Percentiles rank a stretch among this genome's conserved stretches.
These are phyloP conservation scores for Akanthomyces dipterigenus DNA, from an alignment of 2,329 filamentous ascomycete genomes.

Conservation along the genomic window DNA sequence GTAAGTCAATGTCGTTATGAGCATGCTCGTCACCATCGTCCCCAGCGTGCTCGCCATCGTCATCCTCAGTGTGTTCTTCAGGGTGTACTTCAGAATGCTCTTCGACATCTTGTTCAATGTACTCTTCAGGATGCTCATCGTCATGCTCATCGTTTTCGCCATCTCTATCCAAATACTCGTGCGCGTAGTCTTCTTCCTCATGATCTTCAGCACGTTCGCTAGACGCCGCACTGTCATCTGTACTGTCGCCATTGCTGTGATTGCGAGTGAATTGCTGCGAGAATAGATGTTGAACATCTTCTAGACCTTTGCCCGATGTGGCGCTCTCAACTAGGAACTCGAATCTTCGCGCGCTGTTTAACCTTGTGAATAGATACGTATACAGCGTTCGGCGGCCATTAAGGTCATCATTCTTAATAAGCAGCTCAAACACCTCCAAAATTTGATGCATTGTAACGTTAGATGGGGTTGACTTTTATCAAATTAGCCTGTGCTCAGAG, in stretches of 20 bases:
- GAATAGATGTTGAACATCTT: slow-evolving; percentile 35
- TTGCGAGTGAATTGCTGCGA: slow-evolving; percentile 2
- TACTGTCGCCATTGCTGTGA: background rate
- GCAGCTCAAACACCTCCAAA: slow-evolving; percentile 35
- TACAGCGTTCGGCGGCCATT: slow-evolving; percentile 33
- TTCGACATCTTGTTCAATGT: slow-evolving; percentile 14
- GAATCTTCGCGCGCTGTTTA: slow-evolving; percentile 32
- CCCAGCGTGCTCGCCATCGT: slow-evolving; percentile 18
- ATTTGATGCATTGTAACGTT: slow-evolving; percentile 34
- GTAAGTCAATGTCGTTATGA: slow-evolving; percentile 13
- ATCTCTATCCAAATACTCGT: background rate
- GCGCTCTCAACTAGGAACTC: slow-evolving; percentile 36
- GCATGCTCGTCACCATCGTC: slow-evolving; percentile 10
- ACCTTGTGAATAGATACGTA: slow-evolving; percentile 35
- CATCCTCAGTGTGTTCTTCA: slow-evolving; percentile 9
- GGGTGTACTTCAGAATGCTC: background rate
- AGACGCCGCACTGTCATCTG: slow-evolving; percentile 15
- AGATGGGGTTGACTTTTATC: slow-evolving; percentile 29
- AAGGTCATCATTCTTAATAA: slow-evolving; percentile 38
- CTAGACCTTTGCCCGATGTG: slow-evolving; percentile 33
- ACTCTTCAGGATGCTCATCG: slow-evolving; percentile 15
- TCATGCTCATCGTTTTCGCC: slow-evolving; percentile 15
- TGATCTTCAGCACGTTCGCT: slow-evolving; percentile 16
- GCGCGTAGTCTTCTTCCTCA: slow-evolving; percentile 16
- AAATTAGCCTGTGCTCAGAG: slow-evolving; percentile 19